Evolutionary conservation across 2,329 filamentous ascomycete genomes (phyloP).

Genomic region (Ceratocystis colombiana): DNA sequence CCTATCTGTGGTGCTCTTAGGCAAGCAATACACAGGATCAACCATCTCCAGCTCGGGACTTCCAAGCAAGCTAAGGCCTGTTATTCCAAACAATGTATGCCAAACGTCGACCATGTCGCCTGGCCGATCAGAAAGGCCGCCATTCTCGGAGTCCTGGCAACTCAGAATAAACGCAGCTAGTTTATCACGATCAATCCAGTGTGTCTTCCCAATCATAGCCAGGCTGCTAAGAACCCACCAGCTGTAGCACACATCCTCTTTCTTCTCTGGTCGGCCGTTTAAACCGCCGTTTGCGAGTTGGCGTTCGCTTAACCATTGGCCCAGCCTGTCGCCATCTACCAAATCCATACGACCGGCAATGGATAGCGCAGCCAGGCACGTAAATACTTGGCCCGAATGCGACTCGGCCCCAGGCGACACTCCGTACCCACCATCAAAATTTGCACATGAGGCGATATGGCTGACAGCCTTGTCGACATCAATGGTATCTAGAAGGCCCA

Average conservation of each 20-base stretch:
- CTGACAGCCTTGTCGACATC: conserved; percentile 70
- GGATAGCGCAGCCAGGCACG: conserved; percentile 75
- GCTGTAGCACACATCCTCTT: conserved; percentile 95
- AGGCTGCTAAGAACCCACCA: conserved; percentile 97
- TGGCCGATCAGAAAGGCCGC: conserved; percentile 81
- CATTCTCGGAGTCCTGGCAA: conserved; percentile 75
- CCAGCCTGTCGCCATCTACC: conserved; percentile 71
- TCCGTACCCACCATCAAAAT: conserved; percentile 92
- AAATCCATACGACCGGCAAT: conserved; percentile 68
- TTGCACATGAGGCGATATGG: conserved; percentile 72
- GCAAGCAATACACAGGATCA: conserved; percentile 81
- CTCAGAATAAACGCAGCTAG: conserved; percentile 72
- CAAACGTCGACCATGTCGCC: conserved; percentile 96
- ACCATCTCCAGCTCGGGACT: conserved; percentile 68
- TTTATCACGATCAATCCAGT: conserved; percentile 85
- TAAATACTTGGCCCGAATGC: conserved; percentile 91
- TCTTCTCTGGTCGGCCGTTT: conserved; percentile 89
- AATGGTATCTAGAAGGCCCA: conserved; percentile 61
- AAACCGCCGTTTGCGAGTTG: conserved; percentile 79
- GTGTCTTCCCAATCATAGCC: conserved; percentile 72
- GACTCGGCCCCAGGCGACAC: conserved; percentile 84
- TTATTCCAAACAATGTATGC: conserved; percentile 82
- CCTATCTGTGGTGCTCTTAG: conserved; percentile 53
- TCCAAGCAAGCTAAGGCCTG: conserved; percentile 73
- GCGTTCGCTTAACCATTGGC: conserved; percentile 84